A percentile compares a stretch with the other conserved stretches of the same genome.
phyloP scores from a whole-genome alignment of 495 filamentous ascomycete species.

The Lichenothelia convexa region DNA sequence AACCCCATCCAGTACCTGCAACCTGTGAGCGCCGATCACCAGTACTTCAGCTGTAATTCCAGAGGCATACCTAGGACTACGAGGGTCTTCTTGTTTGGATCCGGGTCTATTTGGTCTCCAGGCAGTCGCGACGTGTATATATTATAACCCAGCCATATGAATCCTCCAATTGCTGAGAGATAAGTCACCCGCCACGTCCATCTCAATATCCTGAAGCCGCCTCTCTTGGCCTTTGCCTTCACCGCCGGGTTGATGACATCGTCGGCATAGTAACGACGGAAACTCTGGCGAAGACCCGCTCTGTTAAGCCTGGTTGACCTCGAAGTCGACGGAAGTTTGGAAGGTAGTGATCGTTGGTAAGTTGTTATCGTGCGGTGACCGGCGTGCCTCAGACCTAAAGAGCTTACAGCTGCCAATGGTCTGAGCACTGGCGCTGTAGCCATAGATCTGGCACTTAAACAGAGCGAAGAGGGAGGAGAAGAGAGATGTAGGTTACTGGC shows the following conservation, averaged over 20 bases:
- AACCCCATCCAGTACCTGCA: conserved; percentile 86
- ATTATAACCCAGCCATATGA: conserved; percentile 55
- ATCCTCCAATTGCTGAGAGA: conserved; percentile 44
- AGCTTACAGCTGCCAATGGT: conserved; percentile 9
- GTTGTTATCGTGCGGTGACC: conserved; percentile 7
- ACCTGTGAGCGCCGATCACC: too few species aligned
- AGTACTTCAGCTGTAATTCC: too few species aligned
- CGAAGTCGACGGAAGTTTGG: not conserved
- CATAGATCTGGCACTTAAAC: conserved; percentile 2
- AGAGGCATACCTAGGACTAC: conserved; percentile 65
- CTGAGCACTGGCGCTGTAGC: conserved; percentile 6
- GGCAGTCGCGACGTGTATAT: conserved; percentile 71
- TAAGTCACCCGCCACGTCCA: conserved; percentile 67
- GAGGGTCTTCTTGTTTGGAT: conserved; percentile 87
- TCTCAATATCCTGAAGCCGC: conserved; percentile 27
- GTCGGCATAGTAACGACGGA: conserved; percentile 11
- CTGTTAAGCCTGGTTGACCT: not conserved
- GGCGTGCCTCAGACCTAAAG: conserved; percentile 1
- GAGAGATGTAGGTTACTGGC: too few species aligned
- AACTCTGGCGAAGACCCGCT: conserved; percentile 5
- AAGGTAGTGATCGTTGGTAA: not conserved
- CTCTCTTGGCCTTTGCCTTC: conserved; percentile 18
- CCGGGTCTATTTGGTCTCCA: conserved; percentile 57
- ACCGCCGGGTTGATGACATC: conserved; percentile 4
- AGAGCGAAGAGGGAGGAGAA: too few species aligned